Percentiles rank a stretch among this genome's conserved stretches.
Conservation (phyloP, 78 protist genomes). For the Planoprotostelium fungivorum region DNA sequence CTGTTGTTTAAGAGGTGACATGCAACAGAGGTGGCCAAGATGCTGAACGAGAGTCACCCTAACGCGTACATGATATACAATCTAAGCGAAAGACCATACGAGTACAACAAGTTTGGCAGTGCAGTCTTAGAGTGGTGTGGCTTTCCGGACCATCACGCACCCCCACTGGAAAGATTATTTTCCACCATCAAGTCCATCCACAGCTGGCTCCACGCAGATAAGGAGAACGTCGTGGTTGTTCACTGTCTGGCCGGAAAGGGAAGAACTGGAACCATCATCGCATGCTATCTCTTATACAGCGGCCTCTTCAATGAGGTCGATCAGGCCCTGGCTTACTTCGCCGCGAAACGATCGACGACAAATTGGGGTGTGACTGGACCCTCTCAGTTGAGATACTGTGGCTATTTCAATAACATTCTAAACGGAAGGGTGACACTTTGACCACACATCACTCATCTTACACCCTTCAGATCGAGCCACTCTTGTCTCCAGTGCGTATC, state of each 20-base stretch:
- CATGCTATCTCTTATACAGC: slow-evolving; percentile 47
- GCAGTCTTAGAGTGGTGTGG: slow-evolving; percentile 69
- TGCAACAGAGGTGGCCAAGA: slow-evolving; percentile 20
- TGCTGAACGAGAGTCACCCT: slow-evolving; percentile 44
- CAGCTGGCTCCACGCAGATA: slow-evolving; percentile 35
- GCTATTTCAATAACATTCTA: slow-evolving; percentile 12
- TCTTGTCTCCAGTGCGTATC: neutral
- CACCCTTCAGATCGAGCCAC: neutral
- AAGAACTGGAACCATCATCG: slow-evolving; percentile 53
- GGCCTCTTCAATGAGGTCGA: slow-evolving; percentile 45
- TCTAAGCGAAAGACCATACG: slow-evolving; percentile 46
- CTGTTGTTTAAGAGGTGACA: neutral
- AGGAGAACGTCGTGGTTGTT: slow-evolving; percentile 52
- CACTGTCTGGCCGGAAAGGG: slow-evolving; percentile 76
- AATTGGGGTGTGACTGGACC: slow-evolving; percentile 64
- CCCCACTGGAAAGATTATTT: slow-evolving; percentile 54
- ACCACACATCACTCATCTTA: neutral
- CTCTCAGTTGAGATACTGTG: slow-evolving; percentile 42
- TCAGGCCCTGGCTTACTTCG: slow-evolving; percentile 65
- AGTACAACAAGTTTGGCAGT: slow-evolving; percentile 27
- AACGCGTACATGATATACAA: slow-evolving; percentile 49
- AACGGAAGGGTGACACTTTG: neutral
- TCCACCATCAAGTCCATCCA: slow-evolving; percentile 39
- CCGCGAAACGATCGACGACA: slow-evolving; percentile 53
- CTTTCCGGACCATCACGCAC: slow-evolving; percentile 76